Percentiles rank a stretch among this genome's conserved stretches.
Conservation (phyloP, 2,329 filamentous ascomycete genomes). For the Trichoderma asperellum region DNA sequence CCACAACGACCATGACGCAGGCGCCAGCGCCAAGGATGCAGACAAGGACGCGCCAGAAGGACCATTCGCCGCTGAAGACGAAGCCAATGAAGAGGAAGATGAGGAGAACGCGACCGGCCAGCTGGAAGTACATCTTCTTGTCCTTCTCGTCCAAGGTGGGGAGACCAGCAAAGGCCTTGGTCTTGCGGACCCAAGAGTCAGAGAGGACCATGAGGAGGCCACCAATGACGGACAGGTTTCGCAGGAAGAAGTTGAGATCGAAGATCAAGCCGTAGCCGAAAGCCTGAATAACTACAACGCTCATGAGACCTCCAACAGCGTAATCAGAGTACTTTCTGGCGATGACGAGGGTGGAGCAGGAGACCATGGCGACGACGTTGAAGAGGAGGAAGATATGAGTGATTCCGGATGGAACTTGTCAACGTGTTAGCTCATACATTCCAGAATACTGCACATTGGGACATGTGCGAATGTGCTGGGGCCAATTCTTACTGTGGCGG, state of each 20-base stretch:
- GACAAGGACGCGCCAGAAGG: conserved; percentile 82
- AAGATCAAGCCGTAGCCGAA: conserved; percentile 98
- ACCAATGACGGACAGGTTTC: conserved; percentile 96
- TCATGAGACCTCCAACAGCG: conserved; percentile 87
- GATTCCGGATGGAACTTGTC: conserved; percentile 78
- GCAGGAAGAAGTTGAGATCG: conserved; percentile 99
- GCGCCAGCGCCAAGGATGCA: conserved; percentile 84
- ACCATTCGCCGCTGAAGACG: conserved; percentile 93
- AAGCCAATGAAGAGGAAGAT: conserved; percentile 99
- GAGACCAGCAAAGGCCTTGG: conserved; percentile 91
- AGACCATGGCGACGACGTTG: conserved; percentile 87
- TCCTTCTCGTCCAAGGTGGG: conserved; percentile 98
- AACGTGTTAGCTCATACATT: conserved; percentile 23
- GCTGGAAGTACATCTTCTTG: conserved; percentile 99
- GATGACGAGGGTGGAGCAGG: conserved; percentile 85
- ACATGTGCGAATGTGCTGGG: not conserved
- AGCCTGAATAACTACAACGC: conserved; percentile 88
- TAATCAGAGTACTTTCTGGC: conserved; percentile 90
- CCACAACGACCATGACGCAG: conserved; percentile 97
- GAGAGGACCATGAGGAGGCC: conserved; percentile 97
- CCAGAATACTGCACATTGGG: not conserved
- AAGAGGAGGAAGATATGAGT: conserved; percentile 90
- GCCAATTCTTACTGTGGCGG: conserved; percentile 77
- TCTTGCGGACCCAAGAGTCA: conserved; percentile 97
- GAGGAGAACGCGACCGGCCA: conserved; percentile 89